Evolutionary conservation across 1,284 basidiomycete genomes (phyloP).

Genomic region (Spongiforma sp.): DNA sequence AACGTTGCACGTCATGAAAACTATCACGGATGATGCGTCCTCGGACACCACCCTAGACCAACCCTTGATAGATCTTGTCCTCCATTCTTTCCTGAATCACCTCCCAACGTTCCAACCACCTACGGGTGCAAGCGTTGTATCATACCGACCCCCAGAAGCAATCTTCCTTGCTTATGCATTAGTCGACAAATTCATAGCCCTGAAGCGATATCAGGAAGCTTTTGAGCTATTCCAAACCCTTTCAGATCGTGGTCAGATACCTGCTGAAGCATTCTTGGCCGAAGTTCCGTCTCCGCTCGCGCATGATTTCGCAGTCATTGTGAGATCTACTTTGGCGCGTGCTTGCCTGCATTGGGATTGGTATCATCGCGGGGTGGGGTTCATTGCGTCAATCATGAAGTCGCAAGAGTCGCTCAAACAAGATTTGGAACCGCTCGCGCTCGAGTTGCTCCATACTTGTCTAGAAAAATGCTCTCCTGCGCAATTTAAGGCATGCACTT

Average conservation of each 20-base stretch:
- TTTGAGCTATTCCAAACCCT: constrained; percentile 52
- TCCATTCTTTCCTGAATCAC: constrained; percentile 28
- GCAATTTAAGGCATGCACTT: constrained; percentile 37
- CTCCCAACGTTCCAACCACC: constrained; percentile 24
- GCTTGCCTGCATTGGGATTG: constrained; percentile 58
- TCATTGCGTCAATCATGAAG: constrained; percentile 43
- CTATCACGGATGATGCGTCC: constrained; percentile 22
- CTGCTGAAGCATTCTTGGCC: constrained; percentile 44
- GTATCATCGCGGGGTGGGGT: constrained; percentile 43
- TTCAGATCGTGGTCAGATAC: constrained; percentile 36
- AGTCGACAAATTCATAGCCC: constrained; percentile 40
- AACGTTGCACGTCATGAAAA: constrained; percentile 24
- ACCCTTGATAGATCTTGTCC: constrained; percentile 21
- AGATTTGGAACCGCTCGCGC: constrained; percentile 27
- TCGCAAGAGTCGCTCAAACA: constrained; percentile 36
- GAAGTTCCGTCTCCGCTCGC: constrained; percentile 38
- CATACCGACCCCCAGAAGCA: constrained; percentile 33
- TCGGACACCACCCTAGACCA: constrained; percentile 20
- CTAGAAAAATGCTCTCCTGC: constrained; percentile 38
- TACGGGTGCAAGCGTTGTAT: constrained; percentile 18
- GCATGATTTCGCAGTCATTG: constrained; percentile 47
- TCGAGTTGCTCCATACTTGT: constrained; percentile 45
- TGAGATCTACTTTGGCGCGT: constrained; percentile 50
- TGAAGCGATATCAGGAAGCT: constrained; percentile 38
- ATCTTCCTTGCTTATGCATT: constrained; percentile 30